Evolutionary conservation across 352 stramenopile species (phyloP), one percentile per base, ranked within the genome.

Genomic region (Pythium brassicae): DNA sequence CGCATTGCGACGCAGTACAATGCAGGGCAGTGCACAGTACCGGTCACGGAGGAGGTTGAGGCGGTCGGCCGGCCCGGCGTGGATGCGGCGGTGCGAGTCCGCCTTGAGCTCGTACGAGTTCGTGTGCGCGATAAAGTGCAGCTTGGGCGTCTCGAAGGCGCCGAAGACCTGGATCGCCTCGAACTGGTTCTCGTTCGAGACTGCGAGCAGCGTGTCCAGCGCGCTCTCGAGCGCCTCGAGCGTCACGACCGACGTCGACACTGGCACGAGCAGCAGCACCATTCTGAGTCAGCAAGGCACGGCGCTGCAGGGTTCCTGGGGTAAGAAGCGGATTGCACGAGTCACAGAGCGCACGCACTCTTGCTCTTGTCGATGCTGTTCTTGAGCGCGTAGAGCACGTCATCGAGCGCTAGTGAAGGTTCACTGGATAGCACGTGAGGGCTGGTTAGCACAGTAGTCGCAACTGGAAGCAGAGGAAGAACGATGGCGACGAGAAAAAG

Each of bases 361-460:
- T 93, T 94, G 74, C 74, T 92, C 45, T 79, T 82, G 71, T 93
- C 85, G 60, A 94, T 93, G 59, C 80, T 94, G 68, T 94, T 94
- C 74, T 94, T 94, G 64, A 94, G 72, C 20, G 85, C 85, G 64
- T 86, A 93, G 48, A 94, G 63, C 22, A 94, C 80, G 66, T 93
- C 79, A 11, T 92, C 83, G 19, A 94, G 74, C 54, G 86, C 66
- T n/a, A 93, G 53, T 9, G 76, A 87, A 5, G 80, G 55, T 53
- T 94, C 79, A 66, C 83, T 93, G 46, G 0, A 25, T 23, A 6
- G 52, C 12, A 14, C 23, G 45, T 50, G 40, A 49, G 17, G 58
- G 46, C 26, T 25, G 11, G 32, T 34, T n/a, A 15, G 5, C 40
- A 46, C 29, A 11, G 9, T 35, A 35, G n/a, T n/a, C n/a, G 32